Conservation (phyloP, 164 flowering plant genomes). For the Annona cherimola region DNA sequence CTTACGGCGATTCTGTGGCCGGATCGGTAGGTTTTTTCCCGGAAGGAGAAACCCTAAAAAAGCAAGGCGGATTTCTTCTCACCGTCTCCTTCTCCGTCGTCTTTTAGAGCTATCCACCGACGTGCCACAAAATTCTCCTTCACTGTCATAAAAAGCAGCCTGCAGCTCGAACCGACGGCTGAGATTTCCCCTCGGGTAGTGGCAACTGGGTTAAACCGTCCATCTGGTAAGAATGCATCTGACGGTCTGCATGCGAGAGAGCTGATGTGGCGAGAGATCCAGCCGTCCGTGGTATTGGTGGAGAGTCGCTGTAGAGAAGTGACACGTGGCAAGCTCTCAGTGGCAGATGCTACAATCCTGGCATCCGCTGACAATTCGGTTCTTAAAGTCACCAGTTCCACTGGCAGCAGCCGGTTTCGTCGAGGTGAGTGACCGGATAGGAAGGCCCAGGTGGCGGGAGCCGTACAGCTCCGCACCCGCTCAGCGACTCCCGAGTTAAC, state of each 20-base stretch:
- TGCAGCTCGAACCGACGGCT: constrained; percentile 1
- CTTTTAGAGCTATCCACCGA: neutral
- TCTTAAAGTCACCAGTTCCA: neutral
- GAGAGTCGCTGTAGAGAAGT: neutral
- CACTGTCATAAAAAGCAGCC: neutral
- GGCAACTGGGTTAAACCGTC: neutral
- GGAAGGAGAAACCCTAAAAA: constrained; percentile 5
- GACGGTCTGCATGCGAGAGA: neutral
- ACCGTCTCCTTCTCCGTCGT: constrained; percentile 1
- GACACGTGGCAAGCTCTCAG: neutral
- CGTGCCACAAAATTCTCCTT: constrained; percentile 5
- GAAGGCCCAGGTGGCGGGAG: neutral
- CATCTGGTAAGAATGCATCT: neutral
- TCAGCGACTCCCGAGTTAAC: neutral
- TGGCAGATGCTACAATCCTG: neutral
- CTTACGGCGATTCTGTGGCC: neutral
- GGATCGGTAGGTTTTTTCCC: neutral
- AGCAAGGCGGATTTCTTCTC: neutral
- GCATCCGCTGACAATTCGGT: neutral
- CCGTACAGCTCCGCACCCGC: neutral
- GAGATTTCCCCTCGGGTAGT: neutral
- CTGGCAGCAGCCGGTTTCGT: neutral
- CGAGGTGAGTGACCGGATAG: neutral
- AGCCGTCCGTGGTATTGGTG: neutral
- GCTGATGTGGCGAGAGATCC: constrained; percentile 2